Percentiles rank a stretch among this genome's conserved stretches.
These are phyloP conservation scores for Gamsiella multidivaricata DNA, from an alignment of 192 early-diverging fungal genomes.

Conservation along the genomic window DNA sequence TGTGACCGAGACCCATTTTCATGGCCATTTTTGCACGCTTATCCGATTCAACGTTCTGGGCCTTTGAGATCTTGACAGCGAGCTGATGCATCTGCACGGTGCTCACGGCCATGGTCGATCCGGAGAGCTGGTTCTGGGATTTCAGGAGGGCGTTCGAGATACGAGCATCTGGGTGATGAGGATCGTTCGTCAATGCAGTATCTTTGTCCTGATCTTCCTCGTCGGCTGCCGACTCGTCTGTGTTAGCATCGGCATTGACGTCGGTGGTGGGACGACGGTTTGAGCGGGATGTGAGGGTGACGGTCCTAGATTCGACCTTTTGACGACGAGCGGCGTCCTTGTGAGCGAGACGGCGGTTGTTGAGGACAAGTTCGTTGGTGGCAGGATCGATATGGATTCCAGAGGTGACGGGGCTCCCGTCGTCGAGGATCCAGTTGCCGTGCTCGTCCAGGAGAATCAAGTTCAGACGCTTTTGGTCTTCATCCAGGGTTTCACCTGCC, in stretches of 20 bases:
- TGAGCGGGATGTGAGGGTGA: conserved; percentile 19
- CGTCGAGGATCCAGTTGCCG: conserved; percentile 50
- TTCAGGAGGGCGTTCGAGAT: conserved; percentile 25
- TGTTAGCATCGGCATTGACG: neutral
- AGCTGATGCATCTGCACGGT: conserved; percentile 3
- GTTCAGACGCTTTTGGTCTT: conserved; percentile 36
- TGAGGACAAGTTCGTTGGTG: conserved; percentile 53
- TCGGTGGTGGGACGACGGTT: conserved; percentile 9
- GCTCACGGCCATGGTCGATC: conserved; percentile 12
- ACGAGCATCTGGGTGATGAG: conserved; percentile 14
- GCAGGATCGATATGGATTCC: conserved; percentile 39
- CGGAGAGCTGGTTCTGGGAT: conserved; percentile 42
- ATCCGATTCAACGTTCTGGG: conserved; percentile 28
- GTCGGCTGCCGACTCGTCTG: neutral
- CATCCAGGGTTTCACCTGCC: conserved; percentile 21
- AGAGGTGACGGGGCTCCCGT: neutral
- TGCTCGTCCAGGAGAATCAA: conserved; percentile 36
- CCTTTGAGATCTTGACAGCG: neutral
- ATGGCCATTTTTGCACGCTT: conserved; percentile 23
- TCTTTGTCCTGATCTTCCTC: neutral
- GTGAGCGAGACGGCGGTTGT: conserved; percentile 44
- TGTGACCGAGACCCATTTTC: conserved; percentile 4
- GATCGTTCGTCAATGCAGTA: neutral
- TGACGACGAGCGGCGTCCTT: conserved; percentile 52
- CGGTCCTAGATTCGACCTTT: conserved; percentile 43